Percentiles rank a stretch among this genome's conserved stretches.
Evolutionary conservation across 1,284 basidiomycete genomes (phyloP).

Genomic region (Pterulicium gracile): DNA sequence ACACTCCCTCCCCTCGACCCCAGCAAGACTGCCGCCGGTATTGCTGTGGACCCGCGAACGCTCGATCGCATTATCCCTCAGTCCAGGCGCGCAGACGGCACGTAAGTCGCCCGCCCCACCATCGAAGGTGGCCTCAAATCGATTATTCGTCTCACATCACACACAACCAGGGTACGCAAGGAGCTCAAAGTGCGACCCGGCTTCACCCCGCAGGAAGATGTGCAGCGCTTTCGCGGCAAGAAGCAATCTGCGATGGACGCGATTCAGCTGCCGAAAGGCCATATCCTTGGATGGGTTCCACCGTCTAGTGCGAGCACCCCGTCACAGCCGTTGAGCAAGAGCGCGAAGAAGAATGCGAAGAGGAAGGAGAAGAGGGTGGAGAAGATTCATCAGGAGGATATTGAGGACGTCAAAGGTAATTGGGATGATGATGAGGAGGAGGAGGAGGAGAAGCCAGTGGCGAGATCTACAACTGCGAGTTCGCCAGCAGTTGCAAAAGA

Average conservation of each 20-base stretch:
- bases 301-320: conserved; percentile 32
- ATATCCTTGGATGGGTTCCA: conserved; percentile 71
- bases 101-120: conserved; percentile 52
- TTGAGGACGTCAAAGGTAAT: conserved; percentile 72
- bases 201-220: conserved; percentile 91
- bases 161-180: conserved; percentile 76
- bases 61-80: conserved; percentile 84
- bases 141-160: no score
- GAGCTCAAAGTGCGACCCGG: conserved; percentile 87
- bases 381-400: conserved; percentile 38
- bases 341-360: conserved; percentile 74
- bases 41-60: conserved; percentile 73
- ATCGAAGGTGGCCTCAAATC: no score
- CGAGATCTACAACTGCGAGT: conserved; percentile 7
- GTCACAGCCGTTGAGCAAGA: conserved; percentile 34
- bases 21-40: conserved; percentile 64
- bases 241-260: conserved; percentile 64
- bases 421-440: conserved; percentile 34
- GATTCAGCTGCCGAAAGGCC: conserved; percentile 55
- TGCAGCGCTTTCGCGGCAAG: conserved; percentile 71
- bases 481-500: conserved; percentile 7
- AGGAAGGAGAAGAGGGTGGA: conserved; percentile 56
- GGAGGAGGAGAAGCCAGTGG: conserved; percentile 2
- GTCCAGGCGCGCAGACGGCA: conserved; percentile 75
- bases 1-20: conserved; percentile 64